Percentiles rank a stretch among this genome's conserved stretches.
These are phyloP conservation scores for Elongisporangium anandrum DNA, from an alignment of 352 stramenopile genomes.

Conservation along the genomic window DNA sequence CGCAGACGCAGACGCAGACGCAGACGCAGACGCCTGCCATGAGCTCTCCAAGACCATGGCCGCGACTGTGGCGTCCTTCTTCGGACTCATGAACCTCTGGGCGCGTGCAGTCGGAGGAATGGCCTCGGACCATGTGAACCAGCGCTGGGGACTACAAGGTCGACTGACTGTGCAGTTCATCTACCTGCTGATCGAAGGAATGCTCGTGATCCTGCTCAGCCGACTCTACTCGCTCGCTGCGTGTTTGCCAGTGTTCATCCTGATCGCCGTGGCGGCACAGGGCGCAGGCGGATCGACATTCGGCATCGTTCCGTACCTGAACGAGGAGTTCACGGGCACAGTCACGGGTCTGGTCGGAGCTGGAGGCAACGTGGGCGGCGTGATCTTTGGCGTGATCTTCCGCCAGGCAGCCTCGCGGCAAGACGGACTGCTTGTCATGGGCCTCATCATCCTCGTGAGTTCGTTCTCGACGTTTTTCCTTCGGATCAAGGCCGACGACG, in stretches of 20 bases:
- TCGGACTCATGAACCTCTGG: slow-evolving; percentile 95
- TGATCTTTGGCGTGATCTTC: slow-evolving; percentile 75
- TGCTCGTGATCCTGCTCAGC: slow-evolving; percentile 87
- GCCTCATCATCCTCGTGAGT: slow-evolving; percentile 49
- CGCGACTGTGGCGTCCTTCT: slow-evolving; percentile 87
- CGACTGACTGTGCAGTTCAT: slow-evolving; percentile 83
- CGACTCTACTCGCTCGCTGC: slow-evolving; percentile 56
- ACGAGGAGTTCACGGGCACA: slow-evolving; percentile 56
- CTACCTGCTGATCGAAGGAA: slow-evolving; percentile 69
- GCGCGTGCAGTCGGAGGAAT: slow-evolving; percentile 86
- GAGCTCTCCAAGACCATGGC: slow-evolving; percentile 55
- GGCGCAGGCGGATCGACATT: slow-evolving; percentile 64
- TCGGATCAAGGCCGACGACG: neutral
- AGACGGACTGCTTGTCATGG: slow-evolving; percentile 48
- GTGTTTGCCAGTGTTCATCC: slow-evolving; percentile 85
- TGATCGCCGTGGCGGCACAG: slow-evolving; percentile 92
- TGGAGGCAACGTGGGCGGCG: slow-evolving; percentile 60
- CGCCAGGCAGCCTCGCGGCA: slow-evolving; percentile 23
- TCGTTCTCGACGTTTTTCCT: slow-evolving; percentile 15
- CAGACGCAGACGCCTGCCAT: slow-evolving; percentile 26
- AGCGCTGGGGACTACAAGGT: slow-evolving; percentile 84
- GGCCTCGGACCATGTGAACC: slow-evolving; percentile 82
- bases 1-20: too few relatives aligned
- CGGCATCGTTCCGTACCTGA: slow-evolving; percentile 72
- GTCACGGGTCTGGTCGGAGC: slow-evolving; percentile 65